These are phyloP conservation scores for Rosa chinensis DNA, from an alignment of 306 rosid genomes.

Conservation along the genomic window DNA sequence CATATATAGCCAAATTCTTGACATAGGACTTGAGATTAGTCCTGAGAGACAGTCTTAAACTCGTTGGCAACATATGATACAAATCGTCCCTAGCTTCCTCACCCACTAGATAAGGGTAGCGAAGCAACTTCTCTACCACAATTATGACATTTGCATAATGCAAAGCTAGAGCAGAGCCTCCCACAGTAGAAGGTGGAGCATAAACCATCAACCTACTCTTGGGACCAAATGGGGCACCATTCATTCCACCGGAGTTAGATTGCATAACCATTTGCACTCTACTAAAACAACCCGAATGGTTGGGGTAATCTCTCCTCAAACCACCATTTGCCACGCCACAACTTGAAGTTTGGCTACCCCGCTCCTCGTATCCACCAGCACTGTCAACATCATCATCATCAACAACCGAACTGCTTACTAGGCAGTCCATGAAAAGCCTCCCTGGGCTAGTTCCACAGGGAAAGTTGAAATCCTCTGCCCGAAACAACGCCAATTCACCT, in stretches of 20 bases:
- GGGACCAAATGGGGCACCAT: conserved; percentile 53
- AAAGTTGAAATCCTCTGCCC: conserved; percentile 65
- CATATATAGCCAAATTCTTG: conserved; percentile 82
- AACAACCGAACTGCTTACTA: conserved; percentile 75
- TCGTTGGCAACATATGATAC: conserved; percentile 86
- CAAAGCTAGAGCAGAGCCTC: conserved; percentile 88
- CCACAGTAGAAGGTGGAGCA: conserved; percentile 81
- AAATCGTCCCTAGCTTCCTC: conserved; percentile 93
- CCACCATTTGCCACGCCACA: conserved; percentile 35
- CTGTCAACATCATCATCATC: conserved; percentile 42
- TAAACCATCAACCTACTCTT: conserved; percentile 55
- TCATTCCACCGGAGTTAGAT: conserved; percentile 30
- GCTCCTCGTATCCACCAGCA: conserved; percentile 40
- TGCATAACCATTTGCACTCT: conserved; percentile 42
- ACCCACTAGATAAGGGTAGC: conserved; percentile 83
- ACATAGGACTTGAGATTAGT: conserved; percentile 73
- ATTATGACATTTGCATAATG: conserved; percentile 92
- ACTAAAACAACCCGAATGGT: conserved; percentile 38
- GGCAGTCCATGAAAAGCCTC: conserved; percentile 89
- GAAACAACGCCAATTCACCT: conserved; percentile 56
- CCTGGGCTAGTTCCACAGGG: conserved; percentile 91
- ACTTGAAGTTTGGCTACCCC: conserved; percentile 41
- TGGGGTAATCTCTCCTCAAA: conserved; percentile 44
- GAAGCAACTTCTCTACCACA: conserved; percentile 83
- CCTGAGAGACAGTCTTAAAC: conserved; percentile 71